Evolutionary conservation across 345 rosid genomes (phyloP).

Genomic region (Rhizophora mangle): DNA sequence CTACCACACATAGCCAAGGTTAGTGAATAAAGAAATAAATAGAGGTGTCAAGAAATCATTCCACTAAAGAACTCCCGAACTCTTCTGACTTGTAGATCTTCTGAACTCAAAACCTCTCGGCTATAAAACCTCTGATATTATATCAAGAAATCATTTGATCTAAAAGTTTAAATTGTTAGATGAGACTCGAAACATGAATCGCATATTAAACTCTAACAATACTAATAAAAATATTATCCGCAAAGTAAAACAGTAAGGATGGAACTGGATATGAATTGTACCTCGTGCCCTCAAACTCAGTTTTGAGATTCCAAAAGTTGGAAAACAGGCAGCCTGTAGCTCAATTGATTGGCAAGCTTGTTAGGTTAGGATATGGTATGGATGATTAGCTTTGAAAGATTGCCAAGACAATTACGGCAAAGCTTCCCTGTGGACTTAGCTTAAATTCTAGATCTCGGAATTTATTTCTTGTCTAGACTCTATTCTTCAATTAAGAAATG

Average conservation of each 20-base stretch:
- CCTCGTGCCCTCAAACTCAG: neutral
- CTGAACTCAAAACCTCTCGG: too few species aligned
- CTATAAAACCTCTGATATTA: too few species aligned
- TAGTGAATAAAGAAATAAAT: too few species aligned
- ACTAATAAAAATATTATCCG: conserved; percentile 10
- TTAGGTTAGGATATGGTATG: neutral
- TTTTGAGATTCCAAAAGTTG: neutral
- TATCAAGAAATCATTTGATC: too few species aligned
- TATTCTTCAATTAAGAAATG: neutral
- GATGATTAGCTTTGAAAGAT: neutral
- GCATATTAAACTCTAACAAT: neutral
- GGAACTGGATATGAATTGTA: conserved; percentile 4
- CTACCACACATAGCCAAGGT: too few species aligned
- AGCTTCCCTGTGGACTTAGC: neutral
- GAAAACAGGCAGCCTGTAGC: neutral
- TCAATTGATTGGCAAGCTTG: neutral
- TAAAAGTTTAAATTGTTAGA: too few species aligned
- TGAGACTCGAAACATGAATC: too few species aligned
- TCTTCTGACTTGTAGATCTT: too few species aligned
- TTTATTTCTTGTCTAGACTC: neutral
- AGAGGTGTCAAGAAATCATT: too few species aligned
- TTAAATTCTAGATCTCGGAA: neutral
- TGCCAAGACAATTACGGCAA: neutral
- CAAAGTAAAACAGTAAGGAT: conserved; percentile 8
- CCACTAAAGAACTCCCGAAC: too few species aligned